A percentile compares a stretch with the other conserved stretches of the same genome.
Evolutionary conservation across 768 basidiomycete species (phyloP).

Genomic region (Cystofilobasidium capitatum): DNA sequence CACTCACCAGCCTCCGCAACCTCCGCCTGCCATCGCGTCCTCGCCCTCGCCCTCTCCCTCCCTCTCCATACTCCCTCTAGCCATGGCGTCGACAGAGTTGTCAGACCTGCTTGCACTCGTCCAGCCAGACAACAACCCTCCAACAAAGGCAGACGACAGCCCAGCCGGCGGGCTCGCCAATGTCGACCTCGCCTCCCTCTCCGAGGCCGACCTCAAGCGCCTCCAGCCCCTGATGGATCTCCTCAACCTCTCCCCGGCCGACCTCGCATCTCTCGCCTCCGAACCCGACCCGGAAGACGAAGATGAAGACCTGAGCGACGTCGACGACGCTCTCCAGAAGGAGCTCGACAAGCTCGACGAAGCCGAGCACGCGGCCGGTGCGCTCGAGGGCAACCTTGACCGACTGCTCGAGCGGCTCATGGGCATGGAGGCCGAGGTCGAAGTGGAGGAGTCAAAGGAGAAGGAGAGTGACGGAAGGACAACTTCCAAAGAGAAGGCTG

Average conservation of each 20-base stretch:
- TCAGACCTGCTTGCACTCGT: constrained; percentile 26
- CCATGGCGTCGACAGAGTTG: background rate
- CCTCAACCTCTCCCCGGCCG: constrained; percentile 4
- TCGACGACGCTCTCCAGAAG: constrained; percentile 30
- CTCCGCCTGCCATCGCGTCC: background rate
- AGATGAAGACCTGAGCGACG: constrained; percentile 30
- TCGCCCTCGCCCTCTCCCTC: constrained; percentile 29
- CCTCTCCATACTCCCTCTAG: constrained; percentile 1
- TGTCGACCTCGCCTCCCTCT: constrained; percentile 21
- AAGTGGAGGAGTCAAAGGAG: constrained; percentile 26
- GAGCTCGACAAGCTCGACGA: constrained; percentile 18
- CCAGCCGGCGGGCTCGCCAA: constrained; percentile 8
- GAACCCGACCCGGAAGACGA: no score
- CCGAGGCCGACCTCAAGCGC: constrained; percentile 4
- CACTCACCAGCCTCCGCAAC: no score
- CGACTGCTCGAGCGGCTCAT: constrained; percentile 6
- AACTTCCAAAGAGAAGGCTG: no score
- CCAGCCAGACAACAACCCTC: constrained; percentile 24
- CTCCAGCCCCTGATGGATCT: constrained; percentile 21
- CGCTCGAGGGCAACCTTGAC: constrained; percentile 19
- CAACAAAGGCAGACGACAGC: background rate
- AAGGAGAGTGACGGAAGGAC: constrained; percentile 30
- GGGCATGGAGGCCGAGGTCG: constrained; percentile 11
- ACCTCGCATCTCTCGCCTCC: constrained; percentile 7
- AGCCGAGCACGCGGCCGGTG: constrained; percentile 14